These are phyloP conservation scores for Ambrosiella xylebori DNA, from an alignment of 2,329 filamentous ascomycete genomes.

Conservation along the genomic window DNA sequence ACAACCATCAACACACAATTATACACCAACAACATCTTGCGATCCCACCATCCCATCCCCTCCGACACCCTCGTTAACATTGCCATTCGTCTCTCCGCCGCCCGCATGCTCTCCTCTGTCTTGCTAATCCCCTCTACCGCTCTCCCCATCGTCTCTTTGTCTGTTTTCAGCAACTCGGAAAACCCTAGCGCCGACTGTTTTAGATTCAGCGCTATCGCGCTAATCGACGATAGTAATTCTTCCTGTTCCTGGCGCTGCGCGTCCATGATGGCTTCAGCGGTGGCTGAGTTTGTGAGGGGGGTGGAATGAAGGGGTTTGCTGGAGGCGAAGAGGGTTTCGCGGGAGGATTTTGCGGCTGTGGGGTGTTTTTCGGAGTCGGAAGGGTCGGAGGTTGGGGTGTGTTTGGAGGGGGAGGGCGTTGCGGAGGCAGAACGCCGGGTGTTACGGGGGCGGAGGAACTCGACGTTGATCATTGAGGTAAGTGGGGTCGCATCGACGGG, in stretches of 20 bases:
- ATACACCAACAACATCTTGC: slow-evolving; percentile 69
- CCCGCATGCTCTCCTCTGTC: slow-evolving; percentile 59
- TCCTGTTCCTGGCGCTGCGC: slow-evolving; percentile 72
- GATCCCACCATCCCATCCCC: slow-evolving; percentile 71
- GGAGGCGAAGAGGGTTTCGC: slow-evolving; percentile 5
- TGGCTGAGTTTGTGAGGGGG: slow-evolving; percentile 27
- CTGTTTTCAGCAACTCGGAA: slow-evolving; percentile 49
- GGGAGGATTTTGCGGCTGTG: background rate
- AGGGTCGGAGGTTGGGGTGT: no score
- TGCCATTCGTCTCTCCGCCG: slow-evolving; percentile 61
- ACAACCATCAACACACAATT: slow-evolving; percentile 69
- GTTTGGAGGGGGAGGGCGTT: background rate
- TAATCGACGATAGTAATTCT: slow-evolving; percentile 60
- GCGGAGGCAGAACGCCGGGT: background rate
- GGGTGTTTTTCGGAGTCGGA: slow-evolving; percentile 11
- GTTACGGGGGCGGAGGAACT: slow-evolving; percentile 6
- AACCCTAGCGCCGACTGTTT: slow-evolving; percentile 62
- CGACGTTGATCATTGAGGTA: background rate
- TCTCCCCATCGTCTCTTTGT: slow-evolving; percentile 53
- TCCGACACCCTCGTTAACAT: slow-evolving; percentile 64
- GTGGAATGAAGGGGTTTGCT: slow-evolving; percentile 19
- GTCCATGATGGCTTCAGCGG: slow-evolving; percentile 55
- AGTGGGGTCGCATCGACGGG: background rate
- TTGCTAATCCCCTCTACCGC: slow-evolving; percentile 62
- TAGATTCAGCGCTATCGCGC: slow-evolving; percentile 60